These are phyloP conservation scores for Rhizopus stolonifer DNA, from an alignment of 371 early-diverging fungal genomes.

Conservation along the genomic window DNA sequence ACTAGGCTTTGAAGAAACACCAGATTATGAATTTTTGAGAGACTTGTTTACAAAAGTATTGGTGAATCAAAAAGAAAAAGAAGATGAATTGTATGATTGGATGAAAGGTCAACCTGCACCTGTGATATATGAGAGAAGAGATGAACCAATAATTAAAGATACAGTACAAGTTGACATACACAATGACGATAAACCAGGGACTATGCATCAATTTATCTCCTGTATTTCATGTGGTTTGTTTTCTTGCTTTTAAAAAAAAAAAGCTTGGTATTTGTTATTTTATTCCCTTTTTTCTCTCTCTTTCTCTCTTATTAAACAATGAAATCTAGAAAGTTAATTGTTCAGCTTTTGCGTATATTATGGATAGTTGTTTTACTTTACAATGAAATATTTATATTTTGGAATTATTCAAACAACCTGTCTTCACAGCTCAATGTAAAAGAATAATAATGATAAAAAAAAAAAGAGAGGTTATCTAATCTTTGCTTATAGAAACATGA, in stretches of 20 bases:
- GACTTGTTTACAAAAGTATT: conserved; percentile 82
- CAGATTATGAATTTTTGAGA: conserved; percentile 87
- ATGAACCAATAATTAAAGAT: neutral
- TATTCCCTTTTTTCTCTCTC: neutral
- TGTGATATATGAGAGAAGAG: neutral
- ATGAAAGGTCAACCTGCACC: conserved; percentile 45
- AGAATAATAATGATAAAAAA: neutral
- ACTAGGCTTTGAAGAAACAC: conserved; percentile 91
- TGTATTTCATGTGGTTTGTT: no score
- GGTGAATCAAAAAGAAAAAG: conserved; percentile 63
- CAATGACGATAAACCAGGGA: no score
- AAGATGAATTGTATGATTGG: conserved; percentile 93
- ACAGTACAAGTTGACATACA: no score
- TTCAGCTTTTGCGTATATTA: conserved; percentile 3
- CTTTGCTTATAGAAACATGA: neutral
- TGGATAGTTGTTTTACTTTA: conserved; percentile 13
- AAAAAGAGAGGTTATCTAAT: no score
- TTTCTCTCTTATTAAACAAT: conserved; percentile 1
- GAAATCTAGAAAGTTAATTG: conserved; percentile 3
- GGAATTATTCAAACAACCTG: conserved; percentile 2
- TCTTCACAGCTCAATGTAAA: neutral
- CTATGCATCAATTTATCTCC: no score
- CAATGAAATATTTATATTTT: conserved; percentile 14
- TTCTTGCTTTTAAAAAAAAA: neutral
- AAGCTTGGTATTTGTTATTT: neutral